Evolutionary conservation across 2,329 filamentous ascomycete species (phyloP).

Genomic region (Shiraia bambusicola): DNA sequence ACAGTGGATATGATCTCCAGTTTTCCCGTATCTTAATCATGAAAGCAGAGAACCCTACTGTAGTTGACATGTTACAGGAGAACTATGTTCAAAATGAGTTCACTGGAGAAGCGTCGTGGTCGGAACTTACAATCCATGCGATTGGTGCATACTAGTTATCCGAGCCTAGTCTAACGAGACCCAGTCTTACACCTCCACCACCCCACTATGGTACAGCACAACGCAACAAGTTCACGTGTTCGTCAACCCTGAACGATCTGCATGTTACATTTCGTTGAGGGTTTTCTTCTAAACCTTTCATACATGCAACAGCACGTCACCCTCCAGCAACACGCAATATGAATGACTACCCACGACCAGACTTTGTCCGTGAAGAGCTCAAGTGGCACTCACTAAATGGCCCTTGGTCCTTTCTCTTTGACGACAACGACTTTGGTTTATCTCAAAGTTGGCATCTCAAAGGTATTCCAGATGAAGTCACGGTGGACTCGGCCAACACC

Average conservation of each 20-base stretch:
- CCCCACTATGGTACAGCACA: not conserved
- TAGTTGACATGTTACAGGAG: no score
- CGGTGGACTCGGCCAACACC: constrained; percentile 21
- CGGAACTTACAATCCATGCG: no score
- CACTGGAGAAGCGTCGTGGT: no score
- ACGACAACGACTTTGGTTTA: constrained; percentile 63
- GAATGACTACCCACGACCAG: constrained; percentile 61
- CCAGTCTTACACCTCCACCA: constrained; percentile 3
- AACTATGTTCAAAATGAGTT: no score
- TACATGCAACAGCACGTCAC: not conserved
- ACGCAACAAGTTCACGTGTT: not conserved
- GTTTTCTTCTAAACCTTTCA: not conserved
- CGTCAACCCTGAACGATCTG: not conserved
- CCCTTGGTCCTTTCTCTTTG: constrained; percentile 65
- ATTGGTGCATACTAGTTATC: not conserved
- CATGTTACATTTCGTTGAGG: not conserved
- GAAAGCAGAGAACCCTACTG: no score
- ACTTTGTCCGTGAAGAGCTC: constrained; percentile 60
- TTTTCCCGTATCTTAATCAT: no score
- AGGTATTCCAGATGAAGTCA: constrained; percentile 51
- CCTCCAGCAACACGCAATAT: constrained; percentile 7
- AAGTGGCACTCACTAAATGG: constrained; percentile 64
- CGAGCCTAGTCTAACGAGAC: not conserved
- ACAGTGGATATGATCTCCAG: no score
- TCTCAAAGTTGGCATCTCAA: constrained; percentile 55